Percentiles rank a stretch among this genome's conserved stretches.
Evolutionary conservation across 257 asterid species (phyloP).

Genomic region (Capsicum pubescens): DNA sequence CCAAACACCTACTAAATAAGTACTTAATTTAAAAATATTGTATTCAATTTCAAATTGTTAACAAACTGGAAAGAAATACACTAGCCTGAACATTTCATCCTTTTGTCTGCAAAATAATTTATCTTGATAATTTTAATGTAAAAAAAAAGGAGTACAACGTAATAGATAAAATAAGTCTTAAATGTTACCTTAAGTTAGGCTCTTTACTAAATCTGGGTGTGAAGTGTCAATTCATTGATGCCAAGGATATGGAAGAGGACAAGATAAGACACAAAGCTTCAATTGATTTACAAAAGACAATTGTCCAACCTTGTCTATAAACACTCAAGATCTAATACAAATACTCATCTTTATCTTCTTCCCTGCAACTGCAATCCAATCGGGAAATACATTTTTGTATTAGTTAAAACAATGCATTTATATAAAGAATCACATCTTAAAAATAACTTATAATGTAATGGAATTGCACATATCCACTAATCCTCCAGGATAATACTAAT

Average conservation of each 20-base stretch:
- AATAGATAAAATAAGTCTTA: not conserved
- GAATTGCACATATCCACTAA: too few species aligned
- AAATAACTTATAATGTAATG: too few species aligned
- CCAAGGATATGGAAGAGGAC: slow-evolving; percentile 60
- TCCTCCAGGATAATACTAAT: too few species aligned
- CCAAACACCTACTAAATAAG: too few species aligned
- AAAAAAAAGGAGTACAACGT: slow-evolving; percentile 17
- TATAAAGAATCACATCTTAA: too few species aligned
- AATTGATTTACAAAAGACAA: slow-evolving; percentile 89
- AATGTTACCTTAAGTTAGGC: slow-evolving; percentile 82
- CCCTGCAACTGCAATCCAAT: slow-evolving; percentile 69
- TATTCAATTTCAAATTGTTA: too few species aligned
- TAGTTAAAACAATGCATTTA: too few species aligned
- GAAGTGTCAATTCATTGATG: slow-evolving; percentile 75
- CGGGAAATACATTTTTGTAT: too few species aligned
- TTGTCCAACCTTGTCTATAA: slow-evolving; percentile 90
- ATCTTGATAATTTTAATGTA: slow-evolving; percentile 21
- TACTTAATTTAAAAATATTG: not conserved
- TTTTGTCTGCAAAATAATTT: not conserved
- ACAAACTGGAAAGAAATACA: not conserved
- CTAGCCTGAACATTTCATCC: not conserved
- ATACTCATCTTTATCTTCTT: slow-evolving; percentile 92
- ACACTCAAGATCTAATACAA: slow-evolving; percentile 76
- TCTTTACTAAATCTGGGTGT: slow-evolving; percentile 94
- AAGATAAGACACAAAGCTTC: slow-evolving; percentile 73